Evolutionary conservation across 345 rosid species (phyloP), one percentile per base, ranked within the genome.

Genomic region (Salix exigua): DNA sequence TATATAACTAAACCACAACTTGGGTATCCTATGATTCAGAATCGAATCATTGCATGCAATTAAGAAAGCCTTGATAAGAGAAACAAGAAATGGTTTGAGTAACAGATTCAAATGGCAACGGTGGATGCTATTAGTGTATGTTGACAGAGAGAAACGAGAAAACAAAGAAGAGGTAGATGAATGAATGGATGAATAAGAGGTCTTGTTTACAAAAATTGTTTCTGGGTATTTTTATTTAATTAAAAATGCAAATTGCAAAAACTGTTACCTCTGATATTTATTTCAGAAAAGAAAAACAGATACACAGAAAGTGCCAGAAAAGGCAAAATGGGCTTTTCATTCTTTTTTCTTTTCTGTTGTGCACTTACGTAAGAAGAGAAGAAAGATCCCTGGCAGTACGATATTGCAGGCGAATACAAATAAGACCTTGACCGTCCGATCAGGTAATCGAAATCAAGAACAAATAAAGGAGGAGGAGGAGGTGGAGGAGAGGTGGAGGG

Each of bases 351-450:
- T n/a, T 58, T n/a, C 8, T 21, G 44, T 61, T 18, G 25, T 72
- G 38, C 58, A 76, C 80, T 79, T 77, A 84, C 82, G 86, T 83
- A 67, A 69, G 19, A 21, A 71, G 23, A 64, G 72, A 72, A 62
- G 65, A 58, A n/a, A 58, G 72, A 77, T 78, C 75, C 81, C 83
- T 50, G 63, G 79, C 79, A 84, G 88, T 79, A 83, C 76, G 89
- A 85, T 80, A 58, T n/a, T 53, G 74, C 37, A 66, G 64, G 26
- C 53, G 61, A 69, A 10, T 68, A n/a, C 4, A 68, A 76, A 82
- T 76, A 79, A 82, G 88, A 85, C 83, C 82, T 74, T 68, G 74
- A 77, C 83, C 84, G 90, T 78, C 82, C 66, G 82, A 79, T 86
- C 77, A 75, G 12, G 58, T 38, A 60, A 38, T 31, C 1, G n/a